Evolutionary conservation across 495 filamentous ascomycete species (phyloP).

Genomic region (Haplographium delicatum): DNA sequence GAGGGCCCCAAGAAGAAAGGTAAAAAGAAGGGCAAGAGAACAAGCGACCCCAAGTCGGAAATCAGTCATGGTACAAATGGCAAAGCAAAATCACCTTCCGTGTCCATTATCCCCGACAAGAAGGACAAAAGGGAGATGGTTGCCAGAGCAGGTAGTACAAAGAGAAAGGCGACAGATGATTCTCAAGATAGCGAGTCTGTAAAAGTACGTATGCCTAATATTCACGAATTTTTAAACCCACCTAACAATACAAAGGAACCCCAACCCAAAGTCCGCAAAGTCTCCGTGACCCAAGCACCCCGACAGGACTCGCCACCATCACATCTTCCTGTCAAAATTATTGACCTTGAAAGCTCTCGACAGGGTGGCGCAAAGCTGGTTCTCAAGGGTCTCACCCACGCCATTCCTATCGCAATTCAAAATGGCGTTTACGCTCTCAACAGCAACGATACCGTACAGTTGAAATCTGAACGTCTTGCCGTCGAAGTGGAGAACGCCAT

Average conservation of each 20-base stretch:
- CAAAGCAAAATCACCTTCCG: slow-evolving; percentile 32
- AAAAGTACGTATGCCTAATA: slow-evolving; percentile 34
- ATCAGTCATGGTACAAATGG: slow-evolving; percentile 20
- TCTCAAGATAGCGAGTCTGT: slow-evolving; percentile 33
- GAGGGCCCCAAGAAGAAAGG: slow-evolving; percentile 35
- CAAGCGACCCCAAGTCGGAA: slow-evolving; percentile 44
- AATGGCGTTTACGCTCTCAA: slow-evolving; percentile 31
- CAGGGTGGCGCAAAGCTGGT: slow-evolving; percentile 38
- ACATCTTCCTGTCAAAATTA: slow-evolving; percentile 27
- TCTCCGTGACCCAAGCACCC: slow-evolving; percentile 32
- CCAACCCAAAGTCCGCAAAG: slow-evolving; percentile 47
- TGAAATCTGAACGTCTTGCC: slow-evolving; percentile 40
- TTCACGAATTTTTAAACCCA: background rate
- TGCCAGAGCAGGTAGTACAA: slow-evolving; percentile 33
- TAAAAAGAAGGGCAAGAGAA: slow-evolving; percentile 47
- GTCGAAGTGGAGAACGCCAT: slow-evolving; percentile 68
- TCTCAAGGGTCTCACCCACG: slow-evolving; percentile 35
- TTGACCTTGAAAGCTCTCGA: slow-evolving; percentile 36
- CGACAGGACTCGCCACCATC: slow-evolving; percentile 24
- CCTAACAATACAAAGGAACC: slow-evolving; percentile 29
- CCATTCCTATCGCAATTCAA: slow-evolving; percentile 39
- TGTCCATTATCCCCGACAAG: slow-evolving; percentile 25
- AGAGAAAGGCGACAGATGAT: slow-evolving; percentile 44
- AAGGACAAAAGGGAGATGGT: slow-evolving; percentile 37
- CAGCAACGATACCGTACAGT: slow-evolving; percentile 32